Conservation (phyloP, 2,329 filamentous ascomycete species). For the Neofusicoccum sp. region DNA sequence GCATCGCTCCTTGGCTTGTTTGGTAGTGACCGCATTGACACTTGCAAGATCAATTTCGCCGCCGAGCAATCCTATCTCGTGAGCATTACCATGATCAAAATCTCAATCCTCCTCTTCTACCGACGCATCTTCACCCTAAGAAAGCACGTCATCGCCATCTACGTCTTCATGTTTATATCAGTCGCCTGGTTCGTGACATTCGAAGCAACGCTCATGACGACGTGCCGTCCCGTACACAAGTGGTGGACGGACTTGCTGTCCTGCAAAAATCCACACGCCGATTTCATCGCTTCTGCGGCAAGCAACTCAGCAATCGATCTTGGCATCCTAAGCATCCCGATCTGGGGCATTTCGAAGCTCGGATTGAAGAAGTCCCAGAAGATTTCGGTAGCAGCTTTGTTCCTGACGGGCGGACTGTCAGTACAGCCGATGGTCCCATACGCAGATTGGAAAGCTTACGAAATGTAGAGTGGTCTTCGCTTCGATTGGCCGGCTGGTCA, state of each 20-base stretch:
- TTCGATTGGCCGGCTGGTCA: not conserved
- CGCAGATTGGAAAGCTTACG: not conserved
- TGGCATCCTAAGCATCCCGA: not conserved
- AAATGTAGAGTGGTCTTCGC: not conserved
- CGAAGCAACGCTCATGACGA: constrained; percentile 28
- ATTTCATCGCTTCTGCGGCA: constrained; percentile 1
- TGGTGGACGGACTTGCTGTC: constrained; percentile 9
- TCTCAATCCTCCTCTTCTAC: constrained; percentile 32
- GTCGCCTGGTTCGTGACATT: constrained; percentile 28
- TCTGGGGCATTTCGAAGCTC: not conserved
- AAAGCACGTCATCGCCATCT: constrained; percentile 26
- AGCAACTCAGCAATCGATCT: constrained; percentile 1
- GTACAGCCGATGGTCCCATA: not conserved
- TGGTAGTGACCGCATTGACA: not conserved
- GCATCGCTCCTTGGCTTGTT: not conserved
- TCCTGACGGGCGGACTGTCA: not conserved
- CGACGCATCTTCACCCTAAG: constrained; percentile 29
- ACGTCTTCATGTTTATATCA: constrained; percentile 24
- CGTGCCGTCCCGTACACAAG: constrained; percentile 28
- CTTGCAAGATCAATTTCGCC: constrained; percentile 27
- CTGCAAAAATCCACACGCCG: not conserved
- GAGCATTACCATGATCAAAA: constrained; percentile 29
- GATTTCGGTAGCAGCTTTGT: not conserved
- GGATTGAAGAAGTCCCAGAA: constrained; percentile 3
- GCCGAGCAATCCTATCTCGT: constrained; percentile 29